Evolutionary conservation across 805 yeast species (phyloP).

Genomic region (Candida sithepensis): DNA sequence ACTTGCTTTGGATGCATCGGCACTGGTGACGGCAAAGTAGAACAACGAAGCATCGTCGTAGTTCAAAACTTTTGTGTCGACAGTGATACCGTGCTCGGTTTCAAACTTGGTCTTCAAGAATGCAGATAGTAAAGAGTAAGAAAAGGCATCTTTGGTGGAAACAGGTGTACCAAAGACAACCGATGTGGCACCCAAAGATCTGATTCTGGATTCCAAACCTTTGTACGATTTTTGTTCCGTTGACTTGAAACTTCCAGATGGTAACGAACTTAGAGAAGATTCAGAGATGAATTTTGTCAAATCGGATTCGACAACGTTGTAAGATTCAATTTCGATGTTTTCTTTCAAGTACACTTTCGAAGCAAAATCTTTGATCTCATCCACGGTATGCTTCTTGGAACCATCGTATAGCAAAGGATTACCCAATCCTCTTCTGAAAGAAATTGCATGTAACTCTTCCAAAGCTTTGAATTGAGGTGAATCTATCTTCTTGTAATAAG

Average conservation of each 20-base stretch:
- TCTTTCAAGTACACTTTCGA: conserved; percentile 62
- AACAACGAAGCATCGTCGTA: conserved; percentile 82
- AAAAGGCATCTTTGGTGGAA: conserved; percentile 55
- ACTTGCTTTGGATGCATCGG: conserved; percentile 49
- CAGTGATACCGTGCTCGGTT: conserved; percentile 49
- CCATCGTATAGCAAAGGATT: conserved; percentile 76
- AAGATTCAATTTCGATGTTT: conserved; percentile 67
- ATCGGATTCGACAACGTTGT: conserved; percentile 72
- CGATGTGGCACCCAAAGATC: conserved; percentile 60
- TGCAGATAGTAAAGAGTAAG: conserved; percentile 67
- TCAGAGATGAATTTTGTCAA: conserved; percentile 63
- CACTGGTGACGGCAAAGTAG: conserved; percentile 60
- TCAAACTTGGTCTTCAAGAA: conserved; percentile 51
- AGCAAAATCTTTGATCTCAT: conserved; percentile 67
- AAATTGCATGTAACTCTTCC: conserved; percentile 73
- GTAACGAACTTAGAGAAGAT: conserved; percentile 59
- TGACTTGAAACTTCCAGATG: conserved; percentile 50
- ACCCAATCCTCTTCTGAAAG: conserved; percentile 88
- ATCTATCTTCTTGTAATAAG: conserved; percentile 54
- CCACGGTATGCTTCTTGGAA: conserved; percentile 49
- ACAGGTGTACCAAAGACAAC: conserved; percentile 84
- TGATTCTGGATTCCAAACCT: conserved; percentile 68
- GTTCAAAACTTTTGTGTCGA: conserved; percentile 52
- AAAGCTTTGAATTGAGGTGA: conserved; percentile 58
- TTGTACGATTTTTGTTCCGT: conserved; percentile 38